Evolutionary conservation across 495 filamentous ascomycete species (phyloP), one percentile per base, ranked within the genome.

Genomic region (Rhizodiscina lignyota): DNA sequence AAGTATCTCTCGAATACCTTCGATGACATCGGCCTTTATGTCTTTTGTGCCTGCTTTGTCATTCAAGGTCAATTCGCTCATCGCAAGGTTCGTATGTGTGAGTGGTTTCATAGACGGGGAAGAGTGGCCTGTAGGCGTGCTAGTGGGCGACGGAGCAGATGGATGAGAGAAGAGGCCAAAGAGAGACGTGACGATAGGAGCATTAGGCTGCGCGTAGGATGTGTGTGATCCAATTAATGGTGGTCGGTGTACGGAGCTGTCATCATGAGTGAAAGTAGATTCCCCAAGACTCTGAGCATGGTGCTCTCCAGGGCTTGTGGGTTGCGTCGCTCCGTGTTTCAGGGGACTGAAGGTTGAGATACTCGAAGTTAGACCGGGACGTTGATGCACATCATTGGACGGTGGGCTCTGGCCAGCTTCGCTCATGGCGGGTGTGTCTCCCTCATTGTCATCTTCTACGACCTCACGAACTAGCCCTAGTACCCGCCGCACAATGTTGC

Each of bases 381-480:
- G 64, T 16, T 29, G 13, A 15, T 43, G 32, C 5, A 42, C 33
- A 39, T 47, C 38, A 5, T 28, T 33, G 21, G 2, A 16, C 36
- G 32, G 19, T 8, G 20, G 33, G 28, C 31, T 41, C 17, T 30
- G 37, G 35, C 56, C 52, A 40, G 58, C 50, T 43, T 72, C 62
- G 44, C 69, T 63, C 44, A 45, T 42, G 27, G 67, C 64, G 39
- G 60, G 60, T 6, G 60, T 59, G 37, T 79, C 79, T 26, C 63
- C 77, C 31, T 77, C 82, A 30, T 77, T 61, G 35, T 84, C 78
- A 46, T 87, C 84, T 34, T 82, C 72, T 22, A 77, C 76, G 48
- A 94, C 87, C 49, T 94, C 87, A 18, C 89, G 73, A 43, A 97
- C 84, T 33, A 96, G 64, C 24, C 83, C 84, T 16, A 97, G 60